Percentiles rank a stretch among this genome's conserved stretches.
Conservation (phyloP, 805 yeast species). For the Zygoascus tannicola region DNA sequence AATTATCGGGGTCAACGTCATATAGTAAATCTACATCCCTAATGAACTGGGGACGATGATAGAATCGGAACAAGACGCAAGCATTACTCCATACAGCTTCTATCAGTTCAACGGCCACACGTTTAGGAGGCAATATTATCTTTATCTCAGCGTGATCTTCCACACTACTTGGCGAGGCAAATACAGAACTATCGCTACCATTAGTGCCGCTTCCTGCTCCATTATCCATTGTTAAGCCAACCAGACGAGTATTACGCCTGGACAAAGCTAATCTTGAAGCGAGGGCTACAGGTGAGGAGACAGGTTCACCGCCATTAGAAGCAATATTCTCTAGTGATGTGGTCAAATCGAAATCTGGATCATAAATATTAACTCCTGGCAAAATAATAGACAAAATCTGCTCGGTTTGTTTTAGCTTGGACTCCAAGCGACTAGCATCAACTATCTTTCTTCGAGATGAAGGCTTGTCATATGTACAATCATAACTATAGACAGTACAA, state of each 20-base stretch:
- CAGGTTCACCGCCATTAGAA: not conserved
- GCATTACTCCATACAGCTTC: constrained; percentile 78
- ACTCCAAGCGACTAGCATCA: constrained; percentile 29
- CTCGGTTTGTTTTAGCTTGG: constrained; percentile 29
- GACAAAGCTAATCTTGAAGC: not conserved
- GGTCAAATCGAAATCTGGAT: constrained; percentile 24
- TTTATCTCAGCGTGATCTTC: constrained; percentile 42
- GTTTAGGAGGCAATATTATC: constrained; percentile 66
- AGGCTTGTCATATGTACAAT: constrained; percentile 79
- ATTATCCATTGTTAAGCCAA: not conserved
- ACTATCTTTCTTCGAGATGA: constrained; percentile 41
- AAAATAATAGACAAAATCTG: constrained; percentile 28
- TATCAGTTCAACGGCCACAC: constrained; percentile 59
- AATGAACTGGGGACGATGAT: constrained; percentile 74
- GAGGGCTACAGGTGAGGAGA: not conserved
- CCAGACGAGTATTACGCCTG: not conserved
- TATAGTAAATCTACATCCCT: constrained; percentile 67
- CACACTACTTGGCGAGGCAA: constrained; percentile 13
- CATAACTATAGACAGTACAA: constrained; percentile 80
- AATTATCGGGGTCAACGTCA: constrained; percentile 62
- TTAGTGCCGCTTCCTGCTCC: not conserved
- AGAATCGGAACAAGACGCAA: constrained; percentile 74
- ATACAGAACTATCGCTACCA: not conserved
- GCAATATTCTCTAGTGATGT: not conserved
- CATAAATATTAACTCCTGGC: constrained; percentile 34